Evolutionary conservation across 2,329 filamentous ascomycete genomes (phyloP).

Genomic region (Trichoderma afroharzianum): DNA sequence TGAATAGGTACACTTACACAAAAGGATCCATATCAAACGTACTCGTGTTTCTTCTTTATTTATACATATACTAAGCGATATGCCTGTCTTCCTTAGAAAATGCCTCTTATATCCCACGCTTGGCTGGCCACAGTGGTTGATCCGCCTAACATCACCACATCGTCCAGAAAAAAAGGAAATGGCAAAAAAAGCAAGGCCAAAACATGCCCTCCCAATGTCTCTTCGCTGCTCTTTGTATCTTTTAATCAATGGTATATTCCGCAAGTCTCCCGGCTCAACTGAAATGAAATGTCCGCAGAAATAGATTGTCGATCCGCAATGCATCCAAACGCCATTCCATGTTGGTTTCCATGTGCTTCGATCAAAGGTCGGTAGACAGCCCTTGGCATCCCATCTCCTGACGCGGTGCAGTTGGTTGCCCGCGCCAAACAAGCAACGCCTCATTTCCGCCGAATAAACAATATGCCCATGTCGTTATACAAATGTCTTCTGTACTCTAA

Average conservation of each 20-base stretch:
- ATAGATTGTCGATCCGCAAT: slow-evolving; percentile 8
- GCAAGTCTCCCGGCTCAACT: background rate
- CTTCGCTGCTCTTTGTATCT: background rate
- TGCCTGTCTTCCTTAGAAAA: background rate
- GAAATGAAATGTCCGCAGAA: background rate
- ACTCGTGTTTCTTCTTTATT: background rate
- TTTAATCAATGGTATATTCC: background rate
- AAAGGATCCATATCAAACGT: background rate
- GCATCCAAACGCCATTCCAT: slow-evolving; percentile 16
- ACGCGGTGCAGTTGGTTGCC: background rate
- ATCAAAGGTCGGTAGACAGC: background rate
- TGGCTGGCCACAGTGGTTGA: background rate
- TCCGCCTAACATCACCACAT: background rate
- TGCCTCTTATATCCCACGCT: background rate
- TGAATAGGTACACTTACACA: background rate
- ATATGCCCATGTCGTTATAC: slow-evolving; percentile 23
- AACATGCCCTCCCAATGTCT: background rate
- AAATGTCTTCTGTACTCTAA: slow-evolving; percentile 35
- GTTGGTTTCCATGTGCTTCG: background rate
- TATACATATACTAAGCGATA: background rate
- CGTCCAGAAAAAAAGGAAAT: background rate
- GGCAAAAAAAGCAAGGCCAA: background rate
- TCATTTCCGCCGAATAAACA: background rate
- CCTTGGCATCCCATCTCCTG: background rate
- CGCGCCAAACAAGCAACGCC: background rate